Base-by-base conservation (phyloP, 2,329 filamentous ascomycete genomes). In the Gliomastix tumulicola region DNA sequence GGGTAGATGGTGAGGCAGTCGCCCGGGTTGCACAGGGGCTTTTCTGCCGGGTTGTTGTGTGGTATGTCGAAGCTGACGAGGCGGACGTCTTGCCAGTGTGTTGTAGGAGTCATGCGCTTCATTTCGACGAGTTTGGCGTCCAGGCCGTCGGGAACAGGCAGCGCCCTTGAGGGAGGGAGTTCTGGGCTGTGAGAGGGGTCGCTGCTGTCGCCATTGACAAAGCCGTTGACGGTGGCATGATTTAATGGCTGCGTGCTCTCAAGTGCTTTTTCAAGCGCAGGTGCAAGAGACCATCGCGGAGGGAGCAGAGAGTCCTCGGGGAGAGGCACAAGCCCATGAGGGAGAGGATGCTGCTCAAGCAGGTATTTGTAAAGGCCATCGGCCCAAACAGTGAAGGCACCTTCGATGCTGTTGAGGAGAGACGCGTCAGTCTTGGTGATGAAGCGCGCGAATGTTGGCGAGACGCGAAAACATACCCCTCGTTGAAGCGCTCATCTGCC, bases 21-120 rank as follows among this genome's bases (percentile, higher is more conserved):
- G 6, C 90, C 89, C 0, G 92, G 88, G 1, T 81, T 32, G 56
- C 64, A 54, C 62, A 57, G 32, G 50, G 57, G 35, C 3, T 47
- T 43, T 3, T 49, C 15, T n/a, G 18, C 19, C n/a, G 38, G 28
- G 27, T 32, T 22, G 17, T 38, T 41, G 42, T 34, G 23, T 32
- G 59, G 10, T 55, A 77, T 48, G 8, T 65, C 68, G 12, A 97
- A 67, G 2, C 68, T 71, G n/a, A 96, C 60, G 36, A 85, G 76
- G 1, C 92, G 84, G 31, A 97, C 90, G 62, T 98, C 92, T 64
- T 98, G 92, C 82, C 88, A 96, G 61, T 98, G 92, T 2, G 67
- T 65, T 2, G 57, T 34, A 0, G 89, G 80, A 0, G 92, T 98
- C 6, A 94, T 58, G 13, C 89, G 76, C 15, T 66, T 57, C 51